Conservation (phyloP, 805 yeast genomes). For the Komagataella pastoris region DNA sequence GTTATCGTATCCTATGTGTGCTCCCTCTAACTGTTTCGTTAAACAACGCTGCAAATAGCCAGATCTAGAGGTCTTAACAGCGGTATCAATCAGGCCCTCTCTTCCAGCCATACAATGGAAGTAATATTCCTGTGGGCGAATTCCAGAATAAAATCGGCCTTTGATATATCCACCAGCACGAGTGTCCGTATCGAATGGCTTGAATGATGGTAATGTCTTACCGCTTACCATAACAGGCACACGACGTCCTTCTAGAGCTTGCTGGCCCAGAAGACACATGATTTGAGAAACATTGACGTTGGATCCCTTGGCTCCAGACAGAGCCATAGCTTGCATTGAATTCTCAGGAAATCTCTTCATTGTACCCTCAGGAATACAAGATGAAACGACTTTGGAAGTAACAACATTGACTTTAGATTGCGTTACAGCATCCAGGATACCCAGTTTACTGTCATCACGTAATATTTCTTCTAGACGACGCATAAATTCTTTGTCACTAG, state of each 20-base stretch:
- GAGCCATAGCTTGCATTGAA: conserved; percentile 98
- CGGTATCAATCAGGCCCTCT: conserved; percentile 98
- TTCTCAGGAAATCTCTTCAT: conserved; percentile 92
- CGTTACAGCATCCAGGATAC: conserved; percentile 89
- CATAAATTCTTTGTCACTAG: conserved; percentile 46
- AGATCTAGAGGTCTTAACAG: conserved; percentile 95
- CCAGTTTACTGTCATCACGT: conserved; percentile 86
- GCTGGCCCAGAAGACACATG: conserved; percentile 98
- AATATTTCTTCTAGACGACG: conserved; percentile 87
- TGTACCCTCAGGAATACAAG: conserved; percentile 93
- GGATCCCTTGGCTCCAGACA: conserved; percentile 99
- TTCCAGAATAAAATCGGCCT: conserved; percentile 95
- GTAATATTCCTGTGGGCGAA: conserved; percentile 95
- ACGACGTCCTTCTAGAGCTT: conserved; percentile 97
- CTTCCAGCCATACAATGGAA: conserved; percentile 99
- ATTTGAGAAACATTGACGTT: conserved; percentile 97
- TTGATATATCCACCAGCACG: conserved; percentile 98
- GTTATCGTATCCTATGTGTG: conserved; percentile 86
- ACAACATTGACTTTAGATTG: conserved; percentile 85
- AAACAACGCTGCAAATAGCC: conserved; percentile 98
- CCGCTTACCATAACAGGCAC: conserved; percentile 99
- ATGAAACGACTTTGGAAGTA: conserved; percentile 87
- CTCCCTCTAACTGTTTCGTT: conserved; percentile 96
- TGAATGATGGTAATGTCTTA: conserved; percentile 91
- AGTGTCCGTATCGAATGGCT: conserved; percentile 93